phyloP scores from a whole-genome alignment of 148 eudicot species.

The Amaranthus hypochondriacus region DNA sequence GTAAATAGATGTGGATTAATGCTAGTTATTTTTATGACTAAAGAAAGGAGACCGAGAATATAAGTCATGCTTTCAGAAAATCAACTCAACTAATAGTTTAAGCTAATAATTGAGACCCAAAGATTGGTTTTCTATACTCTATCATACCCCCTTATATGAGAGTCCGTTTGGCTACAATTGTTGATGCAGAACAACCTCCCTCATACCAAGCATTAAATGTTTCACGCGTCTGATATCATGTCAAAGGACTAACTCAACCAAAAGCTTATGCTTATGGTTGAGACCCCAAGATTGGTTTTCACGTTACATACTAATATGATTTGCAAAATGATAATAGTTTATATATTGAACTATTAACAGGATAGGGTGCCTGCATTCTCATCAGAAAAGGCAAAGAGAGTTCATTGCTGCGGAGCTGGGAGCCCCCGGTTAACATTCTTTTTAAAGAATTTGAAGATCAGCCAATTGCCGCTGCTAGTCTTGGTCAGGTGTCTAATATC shows the following conservation, averaged over 20 bases:
- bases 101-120: too few species aligned
- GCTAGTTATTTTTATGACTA: too few species aligned
- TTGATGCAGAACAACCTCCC: too few species aligned
- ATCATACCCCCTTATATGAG: too few species aligned
- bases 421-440: conserved; percentile 62
- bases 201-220: too few species aligned
- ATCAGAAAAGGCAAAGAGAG: conserved; percentile 61
- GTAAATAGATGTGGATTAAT: conserved; percentile 25
- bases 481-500: conserved; percentile 83
- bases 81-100: too few species aligned
- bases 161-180: too few species aligned
- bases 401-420: conserved; percentile 78
- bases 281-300: neutral
- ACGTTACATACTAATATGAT: neutral
- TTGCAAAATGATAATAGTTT: neutral
- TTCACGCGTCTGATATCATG: too few species aligned
- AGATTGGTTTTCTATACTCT: neutral
- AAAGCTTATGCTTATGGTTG: too few species aligned
- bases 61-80: neutral
- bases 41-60: neutral
- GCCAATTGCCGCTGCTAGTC: conserved; percentile 99
- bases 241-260: too few species aligned
- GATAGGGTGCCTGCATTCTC: conserved; percentile 98
- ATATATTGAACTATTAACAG: conserved; percentile 39
- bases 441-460: conserved; percentile 87